Evolutionary conservation across 202 grass and related monocot genomes (phyloP).

Genomic region (Carex arenaria): DNA sequence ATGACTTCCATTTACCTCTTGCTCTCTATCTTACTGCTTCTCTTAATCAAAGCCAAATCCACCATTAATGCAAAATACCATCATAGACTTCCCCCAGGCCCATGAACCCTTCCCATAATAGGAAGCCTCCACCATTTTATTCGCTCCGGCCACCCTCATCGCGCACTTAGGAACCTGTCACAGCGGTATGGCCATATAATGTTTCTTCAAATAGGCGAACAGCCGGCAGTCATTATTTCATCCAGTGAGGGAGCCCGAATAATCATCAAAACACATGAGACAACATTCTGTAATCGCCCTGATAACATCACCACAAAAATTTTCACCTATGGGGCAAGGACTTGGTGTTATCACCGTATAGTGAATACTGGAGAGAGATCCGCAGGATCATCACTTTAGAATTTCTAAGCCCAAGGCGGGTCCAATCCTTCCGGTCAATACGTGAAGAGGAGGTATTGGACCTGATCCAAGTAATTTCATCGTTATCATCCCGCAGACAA

Average conservation of each 20-base stretch:
- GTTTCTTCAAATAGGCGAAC: conserved; percentile 3
- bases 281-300: conserved; percentile 14
- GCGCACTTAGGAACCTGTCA: conserved; percentile 28
- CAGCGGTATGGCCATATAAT: neutral
- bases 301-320: neutral
- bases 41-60: neutral
- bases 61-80: neutral
- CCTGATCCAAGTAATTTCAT: conserved; percentile 31
- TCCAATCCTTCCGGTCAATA: conserved; percentile 44
- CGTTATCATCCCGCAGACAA: neutral
- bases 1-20: neutral
- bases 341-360: conserved; percentile 36
- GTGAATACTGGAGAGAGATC: conserved; percentile 28
- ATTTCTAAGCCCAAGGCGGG: conserved; percentile 40
- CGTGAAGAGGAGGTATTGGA: conserved; percentile 48
- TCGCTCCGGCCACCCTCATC: conserved; percentile 23
- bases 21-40: neutral
- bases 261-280: neutral
- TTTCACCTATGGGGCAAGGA: conserved; percentile 5
- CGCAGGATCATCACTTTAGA: conserved; percentile 34
- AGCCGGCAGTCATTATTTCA: neutral
- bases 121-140: conserved; percentile 40
- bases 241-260: neutral
- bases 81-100: conserved; percentile 27
- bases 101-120: conserved; percentile 37